These are phyloP conservation scores for Chlorencoelia australis DNA, from an alignment of 2,329 filamentous ascomycete species.

Conservation along the genomic window DNA sequence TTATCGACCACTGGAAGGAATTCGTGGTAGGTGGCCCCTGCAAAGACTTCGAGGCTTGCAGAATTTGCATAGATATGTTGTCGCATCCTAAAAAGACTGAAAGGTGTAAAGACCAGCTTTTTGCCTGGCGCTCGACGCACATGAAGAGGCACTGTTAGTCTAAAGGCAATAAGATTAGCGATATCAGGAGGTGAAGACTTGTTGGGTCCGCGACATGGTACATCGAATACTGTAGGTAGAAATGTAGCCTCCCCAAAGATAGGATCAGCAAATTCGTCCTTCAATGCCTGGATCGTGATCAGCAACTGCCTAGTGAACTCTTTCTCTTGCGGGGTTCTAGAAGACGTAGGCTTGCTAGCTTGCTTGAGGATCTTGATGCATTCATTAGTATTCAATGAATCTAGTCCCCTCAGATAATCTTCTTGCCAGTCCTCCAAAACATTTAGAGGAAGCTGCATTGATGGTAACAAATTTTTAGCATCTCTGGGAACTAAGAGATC, in stretches of 20 bases:
- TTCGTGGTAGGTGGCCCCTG: constrained; percentile 49
- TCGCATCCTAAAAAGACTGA: constrained; percentile 55
- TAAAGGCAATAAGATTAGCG: constrained; percentile 41
- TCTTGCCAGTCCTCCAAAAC: constrained; percentile 44
- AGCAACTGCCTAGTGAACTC: constrained; percentile 37
- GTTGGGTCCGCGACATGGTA: constrained; percentile 29
- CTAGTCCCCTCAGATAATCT: constrained; percentile 38
- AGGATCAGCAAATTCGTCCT: constrained; percentile 32
- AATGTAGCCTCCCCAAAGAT: constrained; percentile 37
- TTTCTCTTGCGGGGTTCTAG: constrained; percentile 29
- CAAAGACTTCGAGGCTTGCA: constrained; percentile 47
- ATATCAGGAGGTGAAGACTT: constrained; percentile 20
- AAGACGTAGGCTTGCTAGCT: constrained; percentile 26
- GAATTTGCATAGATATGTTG: constrained; percentile 50
- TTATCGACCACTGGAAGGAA: constrained; percentile 48
- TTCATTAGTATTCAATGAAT: constrained; percentile 35
- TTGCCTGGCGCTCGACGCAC: constrained; percentile 38
- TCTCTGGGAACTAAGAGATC: constrained; percentile 26
- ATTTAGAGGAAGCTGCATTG: constrained; percentile 41
- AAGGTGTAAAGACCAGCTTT: constrained; percentile 47
- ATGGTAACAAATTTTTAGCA: constrained; percentile 50
- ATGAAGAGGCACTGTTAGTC: constrained; percentile 53
- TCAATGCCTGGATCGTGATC: constrained; percentile 32
- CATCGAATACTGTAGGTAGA: constrained; percentile 31
- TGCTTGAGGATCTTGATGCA: constrained; percentile 29